These are phyloP conservation scores for Plantago elongata DNA, from an alignment of 257 asterid genomes.

Conservation along the genomic window DNA sequence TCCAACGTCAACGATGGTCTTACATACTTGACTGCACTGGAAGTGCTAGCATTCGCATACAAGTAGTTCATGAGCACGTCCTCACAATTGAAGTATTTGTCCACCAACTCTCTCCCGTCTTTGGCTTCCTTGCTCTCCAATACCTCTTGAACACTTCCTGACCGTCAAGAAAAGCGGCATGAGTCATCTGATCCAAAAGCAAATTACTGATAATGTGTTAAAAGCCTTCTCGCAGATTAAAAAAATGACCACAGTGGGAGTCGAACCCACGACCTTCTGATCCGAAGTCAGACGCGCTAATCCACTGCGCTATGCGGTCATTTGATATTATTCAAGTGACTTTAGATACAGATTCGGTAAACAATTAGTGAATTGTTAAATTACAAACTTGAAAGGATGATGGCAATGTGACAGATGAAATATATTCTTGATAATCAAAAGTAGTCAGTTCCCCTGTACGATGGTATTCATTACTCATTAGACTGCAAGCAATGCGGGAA, in stretches of 20 bases:
- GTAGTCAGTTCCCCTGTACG: too few species aligned
- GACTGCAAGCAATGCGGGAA: too few species aligned
- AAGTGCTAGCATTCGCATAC: slow-evolving; percentile 75
- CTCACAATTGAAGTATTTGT: slow-evolving; percentile 69
- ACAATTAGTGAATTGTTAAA: too few species aligned
- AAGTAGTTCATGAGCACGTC: slow-evolving; percentile 85
- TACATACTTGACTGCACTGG: slow-evolving; percentile 43
- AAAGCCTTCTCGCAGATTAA: too few species aligned
- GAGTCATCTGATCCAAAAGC: slow-evolving; percentile 36
- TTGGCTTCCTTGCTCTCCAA: slow-evolving; percentile 67
- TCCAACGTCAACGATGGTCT: slow-evolving; percentile 50
- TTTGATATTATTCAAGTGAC: too few species aligned
- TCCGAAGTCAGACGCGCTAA: slow-evolving; percentile 99
- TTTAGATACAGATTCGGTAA: too few species aligned
- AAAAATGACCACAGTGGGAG: slow-evolving; percentile 97
- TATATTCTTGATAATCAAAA: too few species aligned
- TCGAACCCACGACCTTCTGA: slow-evolving; percentile 99
- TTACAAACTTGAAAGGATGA: too few species aligned
- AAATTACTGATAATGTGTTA: too few species aligned
- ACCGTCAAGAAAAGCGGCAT: slow-evolving; percentile 79
- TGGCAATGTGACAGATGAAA: too few species aligned
- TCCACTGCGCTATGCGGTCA: slow-evolving; percentile 99
- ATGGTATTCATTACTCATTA: too few species aligned
- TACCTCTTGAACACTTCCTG: slow-evolving; percentile 61
- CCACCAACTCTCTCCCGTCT: slow-evolving; percentile 59